Base-by-base conservation (phyloP, 495 filamentous ascomycete genomes). In the Jackrogersella minutella region DNA sequence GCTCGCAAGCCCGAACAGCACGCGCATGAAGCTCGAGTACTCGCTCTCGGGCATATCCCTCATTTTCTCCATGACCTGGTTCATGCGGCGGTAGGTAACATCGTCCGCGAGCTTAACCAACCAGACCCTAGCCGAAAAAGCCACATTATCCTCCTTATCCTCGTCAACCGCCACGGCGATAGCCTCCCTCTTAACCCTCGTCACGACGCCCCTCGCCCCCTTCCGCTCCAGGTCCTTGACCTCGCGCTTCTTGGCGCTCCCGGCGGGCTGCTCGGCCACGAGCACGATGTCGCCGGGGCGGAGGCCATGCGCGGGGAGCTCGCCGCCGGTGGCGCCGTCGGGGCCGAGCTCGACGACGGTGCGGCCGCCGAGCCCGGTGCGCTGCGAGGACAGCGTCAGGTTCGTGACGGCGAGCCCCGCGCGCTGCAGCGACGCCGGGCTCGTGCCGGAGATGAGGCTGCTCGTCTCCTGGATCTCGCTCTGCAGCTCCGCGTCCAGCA, bases 61-160 rank as follows among this genome's bases (percentile, higher is more conserved):
- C 66, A 99, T 81, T 68, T 83, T 85, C 66, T 86, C 84, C 93
- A 99, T 97, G 1, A 87, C 90, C 73, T 90, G 88, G 59, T 90
- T 93, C 91, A 99, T 97, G 69, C 93, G 82, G 78, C 90, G 85
- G 77, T 90, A 93, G 34, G 93, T 97, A 66, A 97, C 89, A 79
- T 98, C 96, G 77, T 98, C 97, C 13, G 95, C 93, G 71, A 98
- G 79, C 80, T 98, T 98, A 17, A 99, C 88, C 28, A 87, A 69
- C 87, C 86, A 88, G 30, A 88, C 71, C 49, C 82, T 76, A 17
- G 86, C 88, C 36, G 80, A 81, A 71, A 90, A 78, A 39, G 82
- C 84, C 50, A 82, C 84, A 56, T 88, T 82, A 41, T 86, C 86
- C 53, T 87, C 85, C 69, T 80, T 84, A 66, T 79, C 84, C 77